Base-by-base conservation (phyloP, 257 asterid species). In the Solanum paucissectum region DNA sequence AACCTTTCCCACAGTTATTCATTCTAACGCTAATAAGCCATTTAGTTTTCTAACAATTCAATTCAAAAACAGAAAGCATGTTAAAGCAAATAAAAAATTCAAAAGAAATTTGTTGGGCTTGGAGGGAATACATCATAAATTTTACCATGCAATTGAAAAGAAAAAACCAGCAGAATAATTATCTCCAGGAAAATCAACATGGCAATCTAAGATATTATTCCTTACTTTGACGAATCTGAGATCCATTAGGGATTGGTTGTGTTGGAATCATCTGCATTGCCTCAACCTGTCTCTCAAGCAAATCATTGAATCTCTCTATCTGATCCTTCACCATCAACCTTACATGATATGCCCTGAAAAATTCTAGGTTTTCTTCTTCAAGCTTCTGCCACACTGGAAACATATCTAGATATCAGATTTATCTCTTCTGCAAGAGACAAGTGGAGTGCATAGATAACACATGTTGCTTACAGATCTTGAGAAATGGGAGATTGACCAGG, bases 351-450 rank as follows among this genome's bases (percentile, higher is more conserved):
- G 96, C 98, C 89, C 91, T 89, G 89, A 97, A 97, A 90, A 97
- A 97, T 7, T 93, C 98, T 89, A 68, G 94, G 87, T 97, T 97
- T 93, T 97, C 96, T 75, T 95, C 92, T 92, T 95, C 98, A 83
- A 97, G 99, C 92, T 94, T 95, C 90, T 95, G 98, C 99, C 99
- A 97, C 90, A 97, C 99, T 97, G 98, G 90, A 92, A 92, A 52
- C 87, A 32, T 85, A 55, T 71, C 38, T 68, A 83, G 38, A 75
- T 38, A 66, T 93, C 69, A 90, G 29, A 84, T 25, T 76, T 68
- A 74, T 87, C 85, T 82, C 44, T 82, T 82, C 71, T 25, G 21
- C 44, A 21, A 82, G 69, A 49, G 58, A 49, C 21, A 49, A 12
- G 2, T 18, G 32, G 69, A 82, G 44, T 6, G 79, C 83, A 37